Percentiles rank a stretch among this genome's conserved stretches.
phyloP scores from a whole-genome alignment of 192 early-diverging fungal species.

The Coemansia sp. region DNA sequence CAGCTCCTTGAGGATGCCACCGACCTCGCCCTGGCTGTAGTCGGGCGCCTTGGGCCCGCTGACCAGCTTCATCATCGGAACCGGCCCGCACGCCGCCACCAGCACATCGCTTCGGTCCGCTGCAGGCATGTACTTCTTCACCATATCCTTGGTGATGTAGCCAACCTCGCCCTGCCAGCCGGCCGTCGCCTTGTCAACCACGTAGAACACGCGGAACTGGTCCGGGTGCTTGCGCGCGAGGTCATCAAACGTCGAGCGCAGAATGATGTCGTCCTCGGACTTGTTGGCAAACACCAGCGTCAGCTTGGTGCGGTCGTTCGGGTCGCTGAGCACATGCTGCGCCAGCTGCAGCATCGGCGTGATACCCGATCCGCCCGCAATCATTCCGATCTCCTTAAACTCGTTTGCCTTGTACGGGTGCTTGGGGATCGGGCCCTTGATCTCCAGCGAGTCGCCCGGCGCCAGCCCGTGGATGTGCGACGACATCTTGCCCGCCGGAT shows the following conservation, averaged over 20 bases:
- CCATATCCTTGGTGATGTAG: slow-evolving; percentile 66
- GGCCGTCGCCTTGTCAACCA: slow-evolving; percentile 55
- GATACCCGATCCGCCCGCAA: slow-evolving; percentile 85
- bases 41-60: slow-evolving; percentile 79
- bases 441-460: slow-evolving; percentile 68
- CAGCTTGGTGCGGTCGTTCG: slow-evolving; percentile 64
- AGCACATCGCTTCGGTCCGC: slow-evolving; percentile 54
- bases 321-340: slow-evolving; percentile 60
- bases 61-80: slow-evolving; percentile 63
- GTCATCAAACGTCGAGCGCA: slow-evolving; percentile 63
- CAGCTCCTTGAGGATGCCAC: slow-evolving; percentile 77
- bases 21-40: slow-evolving; percentile 76
- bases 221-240: slow-evolving; percentile 56
- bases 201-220: slow-evolving; percentile 65
- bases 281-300: slow-evolving; percentile 75
- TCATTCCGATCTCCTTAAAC: slow-evolving; percentile 66
- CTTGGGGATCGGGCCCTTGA: slow-evolving; percentile 80
- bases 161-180: slow-evolving; percentile 73
- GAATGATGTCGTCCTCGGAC: slow-evolving; percentile 71
- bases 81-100: slow-evolving; percentile 67
- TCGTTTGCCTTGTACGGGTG: slow-evolving; percentile 63
- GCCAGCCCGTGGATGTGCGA: slow-evolving; percentile 59
- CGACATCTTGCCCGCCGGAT: slow-evolving; percentile 65
- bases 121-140: slow-evolving; percentile 64
- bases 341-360: slow-evolving; percentile 81